These are phyloP conservation scores for Pleurozium schreberi DNA, from an alignment of 225 moss, liverwort and hornwort species.

Conservation along the genomic window DNA sequence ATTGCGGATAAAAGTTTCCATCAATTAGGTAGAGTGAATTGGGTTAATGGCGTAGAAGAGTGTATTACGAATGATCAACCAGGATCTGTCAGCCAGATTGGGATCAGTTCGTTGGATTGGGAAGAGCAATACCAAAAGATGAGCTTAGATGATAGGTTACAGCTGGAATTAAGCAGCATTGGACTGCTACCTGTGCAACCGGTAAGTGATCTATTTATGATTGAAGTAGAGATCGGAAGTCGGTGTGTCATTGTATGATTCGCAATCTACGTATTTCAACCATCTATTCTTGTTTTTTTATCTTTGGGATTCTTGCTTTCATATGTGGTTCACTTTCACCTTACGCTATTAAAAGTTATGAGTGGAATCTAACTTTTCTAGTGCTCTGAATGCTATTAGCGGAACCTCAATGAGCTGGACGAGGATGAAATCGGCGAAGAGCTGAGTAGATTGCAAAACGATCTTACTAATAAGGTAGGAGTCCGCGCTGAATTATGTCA, in stretches of 20 bases:
- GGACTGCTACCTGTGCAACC: conserved; percentile 49
- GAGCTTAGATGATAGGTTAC: conserved; percentile 63
- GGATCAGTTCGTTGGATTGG: conserved; percentile 46
- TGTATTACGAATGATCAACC: conserved; percentile 25
- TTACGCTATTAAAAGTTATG: background rate
- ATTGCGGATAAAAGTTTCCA: conserved; percentile 25
- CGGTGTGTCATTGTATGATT: background rate
- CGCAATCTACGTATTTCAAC: background rate
- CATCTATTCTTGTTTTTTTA: background rate
- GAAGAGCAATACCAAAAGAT: conserved; percentile 64
- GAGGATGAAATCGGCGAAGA: conserved; percentile 72
- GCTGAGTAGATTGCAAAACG: conserved; percentile 39
- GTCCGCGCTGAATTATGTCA: background rate
- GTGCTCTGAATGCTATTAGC: conserved; percentile 10
- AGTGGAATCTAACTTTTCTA: background rate
- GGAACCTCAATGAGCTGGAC: conserved; percentile 32
- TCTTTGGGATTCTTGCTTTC: background rate
- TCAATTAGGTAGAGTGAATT: conserved; percentile 22
- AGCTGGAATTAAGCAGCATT: conserved; percentile 62
- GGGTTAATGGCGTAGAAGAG: conserved; percentile 23
- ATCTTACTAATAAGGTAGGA: conserved; percentile 47
- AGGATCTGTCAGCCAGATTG: background rate
- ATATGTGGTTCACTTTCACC: background rate
- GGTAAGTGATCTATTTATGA: conserved; percentile 19
- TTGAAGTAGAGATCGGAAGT: background rate